Evolutionary conservation across 345 rosid species (phyloP).

Genomic region (Cardiospermum halicacabum): DNA sequence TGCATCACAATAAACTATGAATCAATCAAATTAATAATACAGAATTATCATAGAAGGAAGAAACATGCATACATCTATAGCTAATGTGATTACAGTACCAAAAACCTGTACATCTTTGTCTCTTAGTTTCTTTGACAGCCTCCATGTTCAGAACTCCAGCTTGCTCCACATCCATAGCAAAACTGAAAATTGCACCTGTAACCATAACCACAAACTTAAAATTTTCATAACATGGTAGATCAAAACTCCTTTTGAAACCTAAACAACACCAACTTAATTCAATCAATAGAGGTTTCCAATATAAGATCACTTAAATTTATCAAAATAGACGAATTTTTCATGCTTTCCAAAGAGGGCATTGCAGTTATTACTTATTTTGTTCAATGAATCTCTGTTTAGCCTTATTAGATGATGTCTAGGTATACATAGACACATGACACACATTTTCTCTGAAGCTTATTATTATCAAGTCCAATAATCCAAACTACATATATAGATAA

Average conservation of each 20-base stretch:
- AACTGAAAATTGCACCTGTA: slow-evolving; percentile 42
- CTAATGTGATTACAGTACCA: not conserved
- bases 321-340: not conserved
- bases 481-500: not conserved
- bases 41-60: too few relatives aligned
- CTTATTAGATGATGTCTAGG: not conserved
- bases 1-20: not conserved
- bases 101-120: not conserved
- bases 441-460: not conserved
- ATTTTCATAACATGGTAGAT: not conserved
- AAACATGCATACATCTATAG: not conserved
- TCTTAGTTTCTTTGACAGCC: slow-evolving; percentile 23
- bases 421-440: not conserved
- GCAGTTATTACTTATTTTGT: not conserved
- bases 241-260: not conserved
- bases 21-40: not conserved
- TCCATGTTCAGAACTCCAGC: slow-evolving; percentile 27
- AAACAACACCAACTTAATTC: not conserved
- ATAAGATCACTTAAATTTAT: not conserved
- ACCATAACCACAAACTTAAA: slow-evolving; percentile 2
- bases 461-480: not conserved
- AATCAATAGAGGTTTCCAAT: not conserved
- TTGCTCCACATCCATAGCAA: slow-evolving; percentile 40
- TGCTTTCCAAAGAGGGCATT: not conserved
- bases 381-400: not conserved